Percentiles rank a stretch among this genome's conserved stretches.
Conservation (phyloP, 2,329 filamentous ascomycete genomes). For the Verticillium nubilum region DNA sequence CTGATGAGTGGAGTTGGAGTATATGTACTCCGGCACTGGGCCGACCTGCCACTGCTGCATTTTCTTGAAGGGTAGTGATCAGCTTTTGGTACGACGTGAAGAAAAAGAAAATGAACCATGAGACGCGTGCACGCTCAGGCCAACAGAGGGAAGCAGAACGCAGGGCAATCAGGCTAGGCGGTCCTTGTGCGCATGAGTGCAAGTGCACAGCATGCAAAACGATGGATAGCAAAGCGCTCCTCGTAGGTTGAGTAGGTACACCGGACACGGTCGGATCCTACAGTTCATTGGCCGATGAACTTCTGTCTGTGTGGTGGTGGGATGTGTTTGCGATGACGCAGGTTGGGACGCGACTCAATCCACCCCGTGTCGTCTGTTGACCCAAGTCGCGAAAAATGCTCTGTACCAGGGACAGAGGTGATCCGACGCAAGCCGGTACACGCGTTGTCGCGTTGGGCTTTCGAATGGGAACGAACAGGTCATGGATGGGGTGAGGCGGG, state of each 20-base stretch:
- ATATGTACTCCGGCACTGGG: constrained; percentile 55
- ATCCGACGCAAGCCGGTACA: constrained; percentile 3
- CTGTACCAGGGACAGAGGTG: constrained; percentile 4
- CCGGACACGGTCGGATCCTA: neutral
- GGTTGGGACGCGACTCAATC: neutral
- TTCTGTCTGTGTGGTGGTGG: neutral
- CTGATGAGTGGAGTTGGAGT: constrained; percentile 45
- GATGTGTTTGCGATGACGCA: neutral
- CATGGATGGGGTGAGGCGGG: neutral
- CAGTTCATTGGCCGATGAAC: neutral
- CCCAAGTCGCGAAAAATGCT: neutral
- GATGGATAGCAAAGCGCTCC: neutral
- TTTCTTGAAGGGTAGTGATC: constrained; percentile 30
- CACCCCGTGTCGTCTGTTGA: neutral
- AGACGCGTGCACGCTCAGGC: neutral
- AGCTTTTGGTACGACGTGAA: neutral
- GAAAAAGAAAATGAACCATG: neutral
- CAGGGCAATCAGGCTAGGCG: neutral
- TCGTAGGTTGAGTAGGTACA: neutral
- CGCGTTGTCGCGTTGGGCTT: neutral
- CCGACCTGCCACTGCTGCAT: constrained; percentile 60
- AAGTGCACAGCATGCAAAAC: neutral
- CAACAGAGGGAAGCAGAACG: neutral
- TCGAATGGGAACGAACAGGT: neutral
- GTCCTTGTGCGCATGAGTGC: too few relatives aligned